Conservation (phyloP, 441 rosid species). For the Jatropha multifida region DNA sequence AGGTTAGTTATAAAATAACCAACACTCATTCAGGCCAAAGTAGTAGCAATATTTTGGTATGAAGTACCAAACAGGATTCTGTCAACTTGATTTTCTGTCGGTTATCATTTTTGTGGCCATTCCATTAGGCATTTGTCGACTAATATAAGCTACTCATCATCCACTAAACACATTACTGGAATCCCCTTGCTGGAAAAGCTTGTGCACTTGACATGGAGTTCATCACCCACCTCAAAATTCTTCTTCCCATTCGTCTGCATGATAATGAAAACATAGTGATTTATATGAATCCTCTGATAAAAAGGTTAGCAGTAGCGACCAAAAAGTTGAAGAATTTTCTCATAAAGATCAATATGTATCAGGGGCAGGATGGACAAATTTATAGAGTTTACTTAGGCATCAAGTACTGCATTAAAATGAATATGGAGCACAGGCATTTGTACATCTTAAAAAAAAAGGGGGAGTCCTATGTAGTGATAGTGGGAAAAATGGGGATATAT, state of each 20-base stretch:
- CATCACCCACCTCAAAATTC: conserved; percentile 58
- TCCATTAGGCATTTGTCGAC: background rate
- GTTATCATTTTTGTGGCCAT: background rate
- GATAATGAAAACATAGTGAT: conserved; percentile 18
- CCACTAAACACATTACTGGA: conserved; percentile 66
- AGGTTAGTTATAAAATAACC: background rate
- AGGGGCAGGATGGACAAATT: no score
- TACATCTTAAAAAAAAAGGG: background rate
- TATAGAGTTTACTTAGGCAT: background rate
- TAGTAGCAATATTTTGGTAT: background rate
- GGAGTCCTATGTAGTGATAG: background rate
- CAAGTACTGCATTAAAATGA: background rate
- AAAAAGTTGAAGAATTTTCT: background rate
- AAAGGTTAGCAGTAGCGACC: background rate
- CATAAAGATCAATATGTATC: no score
- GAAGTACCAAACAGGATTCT: background rate
- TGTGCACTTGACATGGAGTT: conserved; percentile 59
- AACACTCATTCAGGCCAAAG: conserved; percentile 5
- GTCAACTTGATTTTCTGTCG: background rate
- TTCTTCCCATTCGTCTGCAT: conserved; percentile 49
- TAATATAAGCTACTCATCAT: conserved; percentile 34
- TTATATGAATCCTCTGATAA: background rate
- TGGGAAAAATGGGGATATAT: background rate
- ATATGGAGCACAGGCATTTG: background rate
- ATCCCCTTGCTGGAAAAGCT: conserved; percentile 78